phyloP scores from a whole-genome alignment of 1,284 basidiomycete genomes.

The Pseudozyma thailandica region DNA sequence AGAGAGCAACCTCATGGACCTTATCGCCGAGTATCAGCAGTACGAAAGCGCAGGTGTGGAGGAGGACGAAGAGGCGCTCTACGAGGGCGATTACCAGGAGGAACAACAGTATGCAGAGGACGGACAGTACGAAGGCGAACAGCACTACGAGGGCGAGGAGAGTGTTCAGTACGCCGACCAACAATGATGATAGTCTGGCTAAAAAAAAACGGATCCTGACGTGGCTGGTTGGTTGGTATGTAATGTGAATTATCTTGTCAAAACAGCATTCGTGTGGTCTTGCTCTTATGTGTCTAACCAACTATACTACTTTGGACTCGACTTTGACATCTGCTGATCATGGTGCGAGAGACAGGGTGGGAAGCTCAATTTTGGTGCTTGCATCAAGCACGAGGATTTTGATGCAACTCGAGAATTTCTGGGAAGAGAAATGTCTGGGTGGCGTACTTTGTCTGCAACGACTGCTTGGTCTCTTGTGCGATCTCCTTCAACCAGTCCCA shows the following conservation, averaged over 20 bases:
- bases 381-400: too few relatives aligned
- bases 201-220: too few relatives aligned
- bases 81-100: conserved; percentile 50
- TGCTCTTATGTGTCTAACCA: too few relatives aligned
- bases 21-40: conserved; percentile 70
- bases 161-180: conserved; percentile 40
- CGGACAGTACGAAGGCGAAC: conserved; percentile 5
- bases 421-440: not conserved
- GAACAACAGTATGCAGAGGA: not conserved
- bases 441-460: not conserved
- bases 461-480: conserved; percentile 2
- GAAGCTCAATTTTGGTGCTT: too few relatives aligned
- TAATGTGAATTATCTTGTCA: too few relatives aligned
- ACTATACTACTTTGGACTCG: too few relatives aligned
- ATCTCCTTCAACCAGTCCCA: conserved; percentile 4
- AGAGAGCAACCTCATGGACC: conserved; percentile 65
- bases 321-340: too few relatives aligned
- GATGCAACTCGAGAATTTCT: not conserved
- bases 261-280: too few relatives aligned
- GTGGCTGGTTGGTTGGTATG: too few relatives aligned
- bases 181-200: too few relatives aligned
- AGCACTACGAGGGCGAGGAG: conserved; percentile 2
- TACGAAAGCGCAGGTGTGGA: conserved; percentile 68
- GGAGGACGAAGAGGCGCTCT: conserved; percentile 64
- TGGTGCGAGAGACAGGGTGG: too few relatives aligned